These are phyloP conservation scores for Grifola frondosa DNA, from an alignment of 1,284 basidiomycete species.

Conservation along the genomic window DNA sequence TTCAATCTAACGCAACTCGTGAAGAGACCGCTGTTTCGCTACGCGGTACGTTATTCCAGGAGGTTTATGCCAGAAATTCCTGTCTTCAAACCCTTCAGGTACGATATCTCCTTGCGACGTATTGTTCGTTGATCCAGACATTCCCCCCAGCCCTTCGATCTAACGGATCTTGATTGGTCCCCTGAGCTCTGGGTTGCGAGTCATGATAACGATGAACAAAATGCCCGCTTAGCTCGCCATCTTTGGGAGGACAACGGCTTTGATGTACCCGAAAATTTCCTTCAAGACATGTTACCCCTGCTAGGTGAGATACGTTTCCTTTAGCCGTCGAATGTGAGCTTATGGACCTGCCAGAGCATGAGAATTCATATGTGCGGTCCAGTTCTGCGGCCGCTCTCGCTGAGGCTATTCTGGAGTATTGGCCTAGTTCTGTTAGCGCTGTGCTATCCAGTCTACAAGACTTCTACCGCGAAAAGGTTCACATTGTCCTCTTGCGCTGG, in stretches of 20 bases:
- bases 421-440: slow-evolving; percentile 62
- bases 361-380: slow-evolving; percentile 79
- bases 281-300: slow-evolving; percentile 62
- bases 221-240: slow-evolving; percentile 77
- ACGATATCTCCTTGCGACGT: slow-evolving; percentile 15
- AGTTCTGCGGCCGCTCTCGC: slow-evolving; percentile 77
- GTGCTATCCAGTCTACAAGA: slow-evolving; percentile 57
- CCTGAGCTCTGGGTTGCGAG: slow-evolving; percentile 87
- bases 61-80: slow-evolving; percentile 86
- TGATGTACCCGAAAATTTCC: slow-evolving; percentile 79
- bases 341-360: slow-evolving; percentile 56
- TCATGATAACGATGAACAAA: slow-evolving; percentile 93
- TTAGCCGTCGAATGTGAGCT: no score
- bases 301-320: slow-evolving; percentile 53
- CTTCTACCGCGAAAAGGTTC: slow-evolving; percentile 82
- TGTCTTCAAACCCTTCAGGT: slow-evolving; percentile 92
- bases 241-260: slow-evolving; percentile 97
- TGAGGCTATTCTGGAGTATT: slow-evolving; percentile 68
- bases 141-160: slow-evolving; percentile 75
- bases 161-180: slow-evolving; percentile 94
- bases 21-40: slow-evolving; percentile 73
- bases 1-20: slow-evolving; percentile 62
- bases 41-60: slow-evolving; percentile 79
- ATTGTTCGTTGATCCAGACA: not conserved
- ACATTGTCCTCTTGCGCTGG: not conserved